Evolutionary conservation across 2,329 filamentous ascomycete species (phyloP), one percentile per base, ranked within the genome.

Genomic region (Fusarium sororula): DNA sequence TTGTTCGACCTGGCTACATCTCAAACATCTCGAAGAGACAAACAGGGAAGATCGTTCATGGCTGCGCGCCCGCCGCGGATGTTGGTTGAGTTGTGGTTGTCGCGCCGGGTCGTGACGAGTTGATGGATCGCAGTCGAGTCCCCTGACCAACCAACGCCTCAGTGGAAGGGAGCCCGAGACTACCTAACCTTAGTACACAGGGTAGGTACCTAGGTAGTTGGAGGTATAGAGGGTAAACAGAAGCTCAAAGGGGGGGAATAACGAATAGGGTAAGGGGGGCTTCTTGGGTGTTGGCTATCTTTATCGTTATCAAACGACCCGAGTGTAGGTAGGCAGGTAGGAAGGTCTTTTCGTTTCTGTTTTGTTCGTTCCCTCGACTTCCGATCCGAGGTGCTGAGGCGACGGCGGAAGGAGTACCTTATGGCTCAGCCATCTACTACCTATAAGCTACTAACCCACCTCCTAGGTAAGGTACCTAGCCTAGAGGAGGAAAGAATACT

Each of bases 21-120:
- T 78, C 61, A 78, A 67, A 60, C 77, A 79, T 77, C 63, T 72
- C 70, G 74, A 71, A 75, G 59, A 55, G 64, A 35, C 54, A 66
- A 35, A 66, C 60, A 51, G 45, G 63, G 67, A 39, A 63, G 59
- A 50, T 28, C 51, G 63, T 56, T 73, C 74, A 78, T 78, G 66
- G 54, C 71, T 75, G 69, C 67, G 75, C 74, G 72, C 73, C 54
- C 71, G 73, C 73, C 57, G 67, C 69, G 58, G 73, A 32, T 56
- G 30, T 54, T 51, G 35, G 64, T 57, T 45, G 58, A 38, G 63
- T 56, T 28, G 44, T 47, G 39, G 28, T 50, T 32, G 37, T 65
- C 51, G 67, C 66, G 58, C 66, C 44, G 56, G 50, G 54, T 45
- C 51, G 44, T 58, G 26, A 54, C 30, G 58, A 59, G 45, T 53